A percentile compares a stretch with the other conserved stretches of the same genome.
These are phyloP conservation scores for Ceratocystiopsis brevicomis DNA, from an alignment of 2,329 filamentous ascomycete genomes.

Conservation along the genomic window DNA sequence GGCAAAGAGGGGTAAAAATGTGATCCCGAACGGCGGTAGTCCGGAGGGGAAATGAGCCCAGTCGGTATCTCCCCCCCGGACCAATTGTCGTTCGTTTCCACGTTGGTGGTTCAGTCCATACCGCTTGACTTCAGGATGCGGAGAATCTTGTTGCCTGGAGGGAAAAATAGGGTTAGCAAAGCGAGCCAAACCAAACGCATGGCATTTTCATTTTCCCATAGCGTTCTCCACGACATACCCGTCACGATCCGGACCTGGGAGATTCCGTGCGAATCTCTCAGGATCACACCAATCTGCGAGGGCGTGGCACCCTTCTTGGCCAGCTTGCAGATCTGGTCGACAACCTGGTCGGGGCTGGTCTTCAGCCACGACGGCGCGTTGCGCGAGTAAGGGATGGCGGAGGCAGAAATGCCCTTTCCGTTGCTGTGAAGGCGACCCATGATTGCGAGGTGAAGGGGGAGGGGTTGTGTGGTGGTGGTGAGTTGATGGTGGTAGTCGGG, in stretches of 20 bases:
- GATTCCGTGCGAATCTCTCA: slow-evolving; percentile 95
- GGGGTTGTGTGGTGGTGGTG: slow-evolving; percentile 16
- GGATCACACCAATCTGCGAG: slow-evolving; percentile 96
- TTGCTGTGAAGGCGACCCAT: slow-evolving; percentile 99
- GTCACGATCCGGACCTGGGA: slow-evolving; percentile 96
- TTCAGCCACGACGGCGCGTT: slow-evolving; percentile 88
- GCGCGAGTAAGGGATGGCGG: slow-evolving; percentile 92
- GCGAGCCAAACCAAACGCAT: background rate
- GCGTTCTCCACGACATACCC: slow-evolving; percentile 38
- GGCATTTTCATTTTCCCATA: no score
- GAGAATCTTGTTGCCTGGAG: slow-evolving; percentile 92
- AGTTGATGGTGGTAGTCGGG: slow-evolving; percentile 11
- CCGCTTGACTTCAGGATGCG: slow-evolving; percentile 94
- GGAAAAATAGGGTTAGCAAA: slow-evolving; percentile 6
- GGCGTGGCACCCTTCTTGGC: slow-evolving; percentile 97
- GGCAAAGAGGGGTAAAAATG: no score
- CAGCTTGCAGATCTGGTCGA: slow-evolving; percentile 98
- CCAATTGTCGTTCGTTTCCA: background rate
- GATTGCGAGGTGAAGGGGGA: slow-evolving; percentile 26
- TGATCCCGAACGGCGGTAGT: no score
- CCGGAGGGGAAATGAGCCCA: no score
- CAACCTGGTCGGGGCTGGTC: slow-evolving; percentile 94
- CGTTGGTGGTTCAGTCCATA: slow-evolving; percentile 42
- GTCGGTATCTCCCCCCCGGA: no score
- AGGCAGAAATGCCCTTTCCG: slow-evolving; percentile 96